Base-by-base conservation (phyloP, 768 basidiomycete species). In the Cyclocybe aegerita region DNA sequence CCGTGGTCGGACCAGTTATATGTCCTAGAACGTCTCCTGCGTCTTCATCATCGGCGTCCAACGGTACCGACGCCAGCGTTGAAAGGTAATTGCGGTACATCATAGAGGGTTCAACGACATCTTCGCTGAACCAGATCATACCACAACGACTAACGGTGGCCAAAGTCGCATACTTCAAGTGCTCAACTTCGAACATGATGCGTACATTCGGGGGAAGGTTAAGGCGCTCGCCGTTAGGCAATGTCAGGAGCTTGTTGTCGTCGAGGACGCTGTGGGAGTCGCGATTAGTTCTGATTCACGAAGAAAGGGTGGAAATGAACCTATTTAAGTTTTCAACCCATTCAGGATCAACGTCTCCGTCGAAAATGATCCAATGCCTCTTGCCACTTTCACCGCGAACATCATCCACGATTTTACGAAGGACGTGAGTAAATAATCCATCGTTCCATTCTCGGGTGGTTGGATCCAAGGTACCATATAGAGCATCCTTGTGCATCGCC, bases 91-190 rank as follows among this genome's bases (percentile, higher is more conserved):
- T 81, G 45, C 81, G 83, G 67, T 90, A 97, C 12, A 97, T 82
- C 97, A 98, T 98, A 0, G 78, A 72, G 5, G 94, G 85, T 56
- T 92, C 88, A 23, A 99, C 84, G 42, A 97, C 85, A 56, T 98
- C 94, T 51, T 98, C 94, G 65, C 94, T 98, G 74, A 99, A 99
- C 97, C 97, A 99, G 60, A 99, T 96, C 97, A 99, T 99, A 66
- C 97, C 97, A 63, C 97, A 99, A 49, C 97, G 95, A 82, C 93
- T 97, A 77, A 99, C 97, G 23, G 97, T 99, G 11, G 97, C 97
- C 47, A 90, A 84, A 3, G 97, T 99, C 0, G 97, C 97, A 66
- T 96, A 99, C 61, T 86, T 89, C 58, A 99, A 81, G 67, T 97
- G 93, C 66, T 98, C 97, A 49, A 98, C 97, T 67, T 99, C 97